A percentile compares a stretch with the other conserved stretches of the same genome.
Conservation (phyloP, 2,329 filamentous ascomycete species). For the Epichloe gansuensis region DNA sequence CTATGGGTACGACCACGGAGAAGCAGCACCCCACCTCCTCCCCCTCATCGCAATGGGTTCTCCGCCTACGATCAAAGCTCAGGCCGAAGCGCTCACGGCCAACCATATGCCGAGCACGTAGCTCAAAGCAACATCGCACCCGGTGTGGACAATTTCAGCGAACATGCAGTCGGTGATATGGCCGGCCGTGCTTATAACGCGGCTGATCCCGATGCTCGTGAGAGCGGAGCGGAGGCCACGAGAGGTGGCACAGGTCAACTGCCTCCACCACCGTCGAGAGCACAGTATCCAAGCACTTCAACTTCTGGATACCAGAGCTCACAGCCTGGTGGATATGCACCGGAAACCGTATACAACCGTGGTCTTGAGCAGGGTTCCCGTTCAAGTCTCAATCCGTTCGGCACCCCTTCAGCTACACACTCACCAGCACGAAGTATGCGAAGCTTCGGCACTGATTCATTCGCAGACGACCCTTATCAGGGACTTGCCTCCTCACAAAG, state of each 20-base stretch:
- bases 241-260: slow-evolving; percentile 25
- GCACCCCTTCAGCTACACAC: slow-evolving; percentile 20
- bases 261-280: slow-evolving; percentile 25
- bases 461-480: slow-evolving; percentile 55
- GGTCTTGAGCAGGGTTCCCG: slow-evolving; percentile 27
- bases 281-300: slow-evolving; percentile 13
- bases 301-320: slow-evolving; percentile 10
- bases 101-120: slow-evolving; percentile 13
- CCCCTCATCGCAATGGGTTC: slow-evolving; percentile 14
- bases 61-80: slow-evolving; percentile 11
- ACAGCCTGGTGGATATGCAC: slow-evolving; percentile 12
- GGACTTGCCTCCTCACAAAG: slow-evolving; percentile 19
- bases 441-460: slow-evolving; percentile 32
- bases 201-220: slow-evolving; percentile 50
- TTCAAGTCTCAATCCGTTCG: slow-evolving; percentile 29
- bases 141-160: slow-evolving; percentile 55
- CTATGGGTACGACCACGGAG: neutral
- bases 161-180: slow-evolving; percentile 51
- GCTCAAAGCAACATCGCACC: slow-evolving; percentile 36
- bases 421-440: slow-evolving; percentile 39
- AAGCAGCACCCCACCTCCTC: neutral
- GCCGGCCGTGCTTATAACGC: slow-evolving; percentile 55
- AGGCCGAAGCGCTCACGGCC: slow-evolving; percentile 12
- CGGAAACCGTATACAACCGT: slow-evolving; percentile 1
- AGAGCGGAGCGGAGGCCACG: slow-evolving; percentile 53